phyloP scores from a whole-genome alignment of 331 rosid species.

The Pyrus hybrid region DNA sequence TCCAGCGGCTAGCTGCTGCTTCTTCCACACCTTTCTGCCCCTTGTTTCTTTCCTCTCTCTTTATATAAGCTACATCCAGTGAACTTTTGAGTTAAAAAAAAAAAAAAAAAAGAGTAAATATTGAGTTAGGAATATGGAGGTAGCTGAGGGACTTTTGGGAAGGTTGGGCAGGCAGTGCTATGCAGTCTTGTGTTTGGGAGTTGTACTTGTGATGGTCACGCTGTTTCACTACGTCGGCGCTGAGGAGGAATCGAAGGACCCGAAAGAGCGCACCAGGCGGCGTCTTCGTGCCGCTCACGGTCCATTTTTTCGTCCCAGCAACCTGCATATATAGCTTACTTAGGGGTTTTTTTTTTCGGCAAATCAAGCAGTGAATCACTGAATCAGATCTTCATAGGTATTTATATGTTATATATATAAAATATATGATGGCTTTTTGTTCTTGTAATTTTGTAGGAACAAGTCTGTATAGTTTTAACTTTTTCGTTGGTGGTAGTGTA shows the following conservation, averaged over 20 bases:
- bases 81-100: neutral
- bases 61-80: neutral
- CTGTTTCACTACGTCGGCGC: slow-evolving; percentile 18
- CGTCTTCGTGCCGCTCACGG: slow-evolving; percentile 33
- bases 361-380: neutral
- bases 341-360: neutral
- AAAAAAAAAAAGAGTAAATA: neutral
- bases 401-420: no score
- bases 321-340: neutral
- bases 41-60: neutral
- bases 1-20: neutral
- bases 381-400: no score
- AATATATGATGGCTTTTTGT: no score
- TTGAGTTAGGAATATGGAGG: slow-evolving; percentile 1
- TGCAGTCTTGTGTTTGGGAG: slow-evolving; percentile 38
- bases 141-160: slow-evolving; percentile 13
- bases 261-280: slow-evolving; percentile 9
- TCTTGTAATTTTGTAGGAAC: no score
- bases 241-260: slow-evolving; percentile 4
- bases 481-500: no score
- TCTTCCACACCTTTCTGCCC: neutral
- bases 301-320: slow-evolving; percentile 9
- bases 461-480: no score
- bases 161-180: slow-evolving; percentile 28
- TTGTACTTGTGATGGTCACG: slow-evolving; percentile 23